phyloP scores from a whole-genome alignment of 768 basidiomycete species.

The Nevesoporus exiguus region DNA sequence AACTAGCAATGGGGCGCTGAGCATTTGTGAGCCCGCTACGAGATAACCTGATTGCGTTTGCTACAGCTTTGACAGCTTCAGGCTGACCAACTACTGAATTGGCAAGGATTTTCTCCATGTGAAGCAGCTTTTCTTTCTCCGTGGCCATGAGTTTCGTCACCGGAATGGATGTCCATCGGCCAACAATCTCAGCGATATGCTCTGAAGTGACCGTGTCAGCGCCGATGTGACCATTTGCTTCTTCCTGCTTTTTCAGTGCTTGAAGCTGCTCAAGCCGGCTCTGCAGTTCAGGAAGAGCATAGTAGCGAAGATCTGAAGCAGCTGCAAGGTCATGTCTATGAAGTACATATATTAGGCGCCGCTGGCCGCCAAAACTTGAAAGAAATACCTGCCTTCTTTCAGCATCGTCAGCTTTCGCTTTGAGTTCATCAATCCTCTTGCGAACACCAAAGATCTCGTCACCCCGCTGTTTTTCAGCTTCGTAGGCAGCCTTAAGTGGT shows the following conservation, averaged over 20 bases:
- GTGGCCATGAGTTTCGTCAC: conserved; percentile 83
- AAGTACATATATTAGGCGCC: neutral
- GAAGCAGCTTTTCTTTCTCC: conserved; percentile 84
- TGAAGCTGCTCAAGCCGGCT: conserved; percentile 66
- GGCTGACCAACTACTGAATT: conserved; percentile 84
- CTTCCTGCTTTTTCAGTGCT: conserved; percentile 72
- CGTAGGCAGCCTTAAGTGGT: conserved; percentile 82
- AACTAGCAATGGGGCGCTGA: conserved; percentile 85
- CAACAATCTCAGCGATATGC: conserved; percentile 92
- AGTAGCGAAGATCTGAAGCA: conserved; percentile 87
- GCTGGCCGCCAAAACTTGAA: neutral
- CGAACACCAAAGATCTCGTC: conserved; percentile 77
- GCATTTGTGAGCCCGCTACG: conserved; percentile 92
- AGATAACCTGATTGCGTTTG: conserved; percentile 90
- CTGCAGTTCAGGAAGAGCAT: conserved; percentile 87
- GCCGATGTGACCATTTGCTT: conserved; percentile 50
- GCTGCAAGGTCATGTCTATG: conserved; percentile 64
- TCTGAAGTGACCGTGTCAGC: conserved; percentile 78
- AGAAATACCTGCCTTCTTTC: conserved; percentile 63
- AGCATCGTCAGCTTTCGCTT: conserved; percentile 89
- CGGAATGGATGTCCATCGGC: conserved; percentile 90
- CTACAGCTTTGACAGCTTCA: conserved; percentile 88
- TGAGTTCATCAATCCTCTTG: conserved; percentile 85
- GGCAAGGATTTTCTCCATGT: conserved; percentile 81
- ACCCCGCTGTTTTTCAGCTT: conserved; percentile 78